phyloP scores from a whole-genome alignment of 257 asterid genomes.

The Nemophila menziesii region DNA sequence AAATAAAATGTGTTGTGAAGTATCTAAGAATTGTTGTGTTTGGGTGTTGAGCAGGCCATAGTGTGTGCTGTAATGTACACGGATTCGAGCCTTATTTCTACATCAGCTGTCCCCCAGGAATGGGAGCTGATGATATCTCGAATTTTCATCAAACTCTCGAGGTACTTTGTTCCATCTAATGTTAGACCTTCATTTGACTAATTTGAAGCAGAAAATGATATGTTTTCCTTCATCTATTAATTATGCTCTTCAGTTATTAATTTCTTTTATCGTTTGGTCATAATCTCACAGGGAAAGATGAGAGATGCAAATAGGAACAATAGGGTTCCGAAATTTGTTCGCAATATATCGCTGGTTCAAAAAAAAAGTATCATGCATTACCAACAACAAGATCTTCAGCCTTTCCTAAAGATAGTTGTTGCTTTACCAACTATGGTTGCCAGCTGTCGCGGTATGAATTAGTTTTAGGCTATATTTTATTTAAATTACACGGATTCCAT shows the following conservation, averaged over 20 bases:
- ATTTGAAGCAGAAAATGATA: not conserved
- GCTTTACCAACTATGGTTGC: constrained; percentile 96
- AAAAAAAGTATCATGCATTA: constrained; percentile 87
- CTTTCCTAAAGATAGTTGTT: constrained; percentile 89
- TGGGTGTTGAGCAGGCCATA: constrained; percentile 53
- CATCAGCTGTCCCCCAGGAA: constrained; percentile 82
- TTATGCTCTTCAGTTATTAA: constrained; percentile 1
- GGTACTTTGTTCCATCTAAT: constrained; percentile 26
- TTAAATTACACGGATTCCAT: not conserved
- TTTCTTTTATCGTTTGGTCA: constrained; percentile 2
- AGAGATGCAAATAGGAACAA: constrained; percentile 59
- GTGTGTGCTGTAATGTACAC: constrained; percentile 89
- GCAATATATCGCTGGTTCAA: constrained; percentile 70
- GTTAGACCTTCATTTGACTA: not conserved
- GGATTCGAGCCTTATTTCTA: constrained; percentile 96
- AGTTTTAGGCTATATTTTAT: constrained; percentile 3
- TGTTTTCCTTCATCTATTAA: not conserved
- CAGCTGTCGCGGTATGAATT: constrained; percentile 75
- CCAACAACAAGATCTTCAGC: constrained; percentile 66
- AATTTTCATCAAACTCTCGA: constrained; percentile 81
- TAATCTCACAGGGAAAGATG: constrained; percentile 59
- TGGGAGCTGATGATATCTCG: constrained; percentile 97
- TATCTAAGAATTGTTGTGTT: constrained; percentile 10
- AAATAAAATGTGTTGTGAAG: not conserved
- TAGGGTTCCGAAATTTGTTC: constrained; percentile 62